A percentile compares a stretch with the other conserved stretches of the same genome.
Conservation (phyloP, 1,284 basidiomycete species). For the Microbotryum intermedium region DNA sequence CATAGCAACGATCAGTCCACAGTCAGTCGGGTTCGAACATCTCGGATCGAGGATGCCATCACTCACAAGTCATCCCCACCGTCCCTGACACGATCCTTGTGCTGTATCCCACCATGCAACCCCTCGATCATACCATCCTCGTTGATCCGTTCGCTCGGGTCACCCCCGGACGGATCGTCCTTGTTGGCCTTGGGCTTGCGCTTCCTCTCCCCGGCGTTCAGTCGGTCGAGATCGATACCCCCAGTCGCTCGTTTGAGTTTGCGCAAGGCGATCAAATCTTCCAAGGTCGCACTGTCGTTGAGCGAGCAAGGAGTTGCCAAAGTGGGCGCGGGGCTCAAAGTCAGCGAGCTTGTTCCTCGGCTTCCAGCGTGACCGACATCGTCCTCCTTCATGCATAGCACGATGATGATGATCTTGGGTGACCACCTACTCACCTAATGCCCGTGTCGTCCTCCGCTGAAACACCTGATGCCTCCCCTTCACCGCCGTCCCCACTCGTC, state of each 20-base stretch:
- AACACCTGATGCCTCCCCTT: no score
- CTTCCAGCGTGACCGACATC: no score
- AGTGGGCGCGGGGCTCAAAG: not conserved
- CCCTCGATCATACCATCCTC: conserved; percentile 26
- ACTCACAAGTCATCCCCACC: conserved; percentile 43
- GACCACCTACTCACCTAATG: no score
- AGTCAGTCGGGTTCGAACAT: no score
- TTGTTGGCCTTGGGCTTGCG: conserved; percentile 37
- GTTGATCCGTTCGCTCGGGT: not conserved
- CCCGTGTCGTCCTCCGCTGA: no score
- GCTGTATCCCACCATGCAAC: conserved; percentile 18
- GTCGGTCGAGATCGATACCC: conserved; percentile 76
- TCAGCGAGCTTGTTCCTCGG: no score
- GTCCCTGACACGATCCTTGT: conserved; percentile 18
- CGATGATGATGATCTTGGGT: no score
- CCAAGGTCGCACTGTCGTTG: conserved; percentile 44
- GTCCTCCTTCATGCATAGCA: no score
- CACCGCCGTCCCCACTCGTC: no score
- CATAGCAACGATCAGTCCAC: not conserved
- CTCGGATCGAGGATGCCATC: not conserved
- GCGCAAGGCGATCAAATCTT: conserved; percentile 76
- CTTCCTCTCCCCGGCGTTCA: conserved; percentile 73
- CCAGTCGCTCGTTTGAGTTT: conserved; percentile 59
- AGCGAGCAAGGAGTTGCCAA: not conserved
- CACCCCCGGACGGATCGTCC: conserved; percentile 46